Base-by-base conservation (phyloP, 2,329 filamentous ascomycete species). In the Monascus ruber region DNA sequence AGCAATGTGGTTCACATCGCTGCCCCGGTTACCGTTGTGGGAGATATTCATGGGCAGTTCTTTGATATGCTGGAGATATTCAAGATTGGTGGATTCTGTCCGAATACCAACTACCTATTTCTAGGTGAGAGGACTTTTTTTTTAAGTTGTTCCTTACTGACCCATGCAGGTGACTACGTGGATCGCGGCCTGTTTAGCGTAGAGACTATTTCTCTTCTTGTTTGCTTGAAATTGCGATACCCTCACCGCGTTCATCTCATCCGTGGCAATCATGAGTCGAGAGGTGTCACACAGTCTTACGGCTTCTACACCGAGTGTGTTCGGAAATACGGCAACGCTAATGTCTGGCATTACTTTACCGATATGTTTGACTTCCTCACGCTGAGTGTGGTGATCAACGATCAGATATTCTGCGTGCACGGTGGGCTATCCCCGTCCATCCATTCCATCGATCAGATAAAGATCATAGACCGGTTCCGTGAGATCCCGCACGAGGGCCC, bases 291-390 rank as follows among this genome's bases (percentile, higher is more conserved):
- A 7, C 91, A 98, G 65, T 96, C 89, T 26, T 98, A 98, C 65
- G 91, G 91, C 41, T 98, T 98, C 69, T 98, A 98, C 62, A 96
- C 91, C 24, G 91, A 98, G 61, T 98, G 91, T 65, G 87, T 84
- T 17, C 82, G 91, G 51, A 98, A 98, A 66, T 98, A 98, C 65
- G 91, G 91, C 60, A 96, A 94, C 58, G 87, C 91, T 47, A 95
- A 91, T 54, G 91, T 98, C 24, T 98, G 91, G 91, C 91, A 98
- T 65, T 91, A 96, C 63, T 98, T 98, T 60, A 98, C 91, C 49
- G 91, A 98, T 68, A 96, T 98, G 88, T 98, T 98, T 65, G 91
- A 98, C 67, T 98, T 94, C 63, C 73, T 98, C 47, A 96, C 89
- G 5, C 71, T 98, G 41, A 94, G 85, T 53, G 93, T 96, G 44